Conservation (phyloP, 2,329 filamentous ascomycete species). For the Corinectria fuckeliana region DNA sequence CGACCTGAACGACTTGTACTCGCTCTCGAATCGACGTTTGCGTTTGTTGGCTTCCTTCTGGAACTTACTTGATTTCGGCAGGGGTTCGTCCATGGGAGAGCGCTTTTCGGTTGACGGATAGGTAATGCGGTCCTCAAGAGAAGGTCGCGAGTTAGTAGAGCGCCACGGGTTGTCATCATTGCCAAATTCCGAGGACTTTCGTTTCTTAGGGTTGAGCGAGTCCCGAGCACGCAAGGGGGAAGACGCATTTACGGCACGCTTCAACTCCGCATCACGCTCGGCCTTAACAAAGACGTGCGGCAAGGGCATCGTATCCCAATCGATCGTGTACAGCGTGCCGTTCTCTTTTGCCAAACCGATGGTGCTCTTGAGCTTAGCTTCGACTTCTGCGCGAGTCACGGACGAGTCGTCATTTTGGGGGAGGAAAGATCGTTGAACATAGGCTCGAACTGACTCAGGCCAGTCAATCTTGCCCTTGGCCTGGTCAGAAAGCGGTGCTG, state of each 20-base stretch:
- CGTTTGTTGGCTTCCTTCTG: slow-evolving; percentile 90
- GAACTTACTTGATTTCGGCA: slow-evolving; percentile 80
- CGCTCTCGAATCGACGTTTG: slow-evolving; percentile 81
- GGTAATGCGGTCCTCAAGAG: slow-evolving; percentile 79
- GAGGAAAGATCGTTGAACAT: slow-evolving; percentile 89
- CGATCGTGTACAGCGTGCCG: slow-evolving; percentile 72
- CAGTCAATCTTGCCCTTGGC: slow-evolving; percentile 74
- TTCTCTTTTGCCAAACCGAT: slow-evolving; percentile 83
- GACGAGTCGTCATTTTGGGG: slow-evolving; percentile 70
- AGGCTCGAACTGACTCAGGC: slow-evolving; percentile 81
- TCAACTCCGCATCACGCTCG: slow-evolving; percentile 64
- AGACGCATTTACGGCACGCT: slow-evolving; percentile 42
- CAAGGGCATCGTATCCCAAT: slow-evolving; percentile 85
- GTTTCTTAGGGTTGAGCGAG: slow-evolving; percentile 68
- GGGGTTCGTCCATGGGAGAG: slow-evolving; percentile 52
- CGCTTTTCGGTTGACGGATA: slow-evolving; percentile 57
- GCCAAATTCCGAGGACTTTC: slow-evolving; percentile 76
- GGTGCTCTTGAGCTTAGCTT: slow-evolving; percentile 81
- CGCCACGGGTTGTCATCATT: slow-evolving; percentile 74
- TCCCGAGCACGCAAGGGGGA: slow-evolving; percentile 34
- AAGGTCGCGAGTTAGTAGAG: slow-evolving; percentile 64
- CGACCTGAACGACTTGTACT: slow-evolving; percentile 64
- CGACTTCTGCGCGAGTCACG: slow-evolving; percentile 74
- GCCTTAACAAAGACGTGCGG: slow-evolving; percentile 83
- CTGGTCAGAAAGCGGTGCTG: slow-evolving; percentile 40